Conservation (phyloP, 1,284 basidiomycete genomes). For the Mrakiaceae sp. region DNA sequence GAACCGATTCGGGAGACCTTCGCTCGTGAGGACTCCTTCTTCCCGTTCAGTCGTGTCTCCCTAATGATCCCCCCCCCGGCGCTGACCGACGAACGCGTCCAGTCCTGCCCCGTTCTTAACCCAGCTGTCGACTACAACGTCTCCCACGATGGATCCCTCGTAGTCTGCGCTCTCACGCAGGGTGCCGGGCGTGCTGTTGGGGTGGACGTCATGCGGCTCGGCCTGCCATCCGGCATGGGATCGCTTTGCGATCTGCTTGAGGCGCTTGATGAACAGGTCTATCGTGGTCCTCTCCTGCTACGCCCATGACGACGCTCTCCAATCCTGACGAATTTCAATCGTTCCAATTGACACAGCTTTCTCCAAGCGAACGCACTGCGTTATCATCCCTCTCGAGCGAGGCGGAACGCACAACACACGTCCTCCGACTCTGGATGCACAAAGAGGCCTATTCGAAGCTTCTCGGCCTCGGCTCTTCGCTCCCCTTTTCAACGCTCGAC, state of each 20-base stretch:
- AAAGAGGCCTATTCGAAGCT: conserved; percentile 9
- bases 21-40: too few relatives aligned
- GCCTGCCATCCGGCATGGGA: background rate
- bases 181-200: background rate
- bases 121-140: conserved; percentile 8
- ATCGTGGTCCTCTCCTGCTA: background rate
- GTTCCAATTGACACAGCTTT: background rate
- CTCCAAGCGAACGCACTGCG: background rate
- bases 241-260: background rate
- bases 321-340: background rate
- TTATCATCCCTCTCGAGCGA: background rate
- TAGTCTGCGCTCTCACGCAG: background rate
- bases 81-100: too few relatives aligned
- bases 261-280: conserved; percentile 3
- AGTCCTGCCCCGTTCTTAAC: too few relatives aligned
- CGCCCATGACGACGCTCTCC: background rate
- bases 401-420: background rate
- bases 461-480: background rate
- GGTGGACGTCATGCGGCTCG: conserved; percentile 12
- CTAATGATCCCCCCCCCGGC: too few relatives aligned
- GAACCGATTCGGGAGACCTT: too few relatives aligned
- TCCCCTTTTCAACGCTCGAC: background rate
- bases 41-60: too few relatives aligned
- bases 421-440: conserved; percentile 10
- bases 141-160: conserved; percentile 6